Percentiles rank a stretch among this genome's conserved stretches.
Evolutionary conservation across 108 stramenopile species (phyloP).

Genomic region (Pseudonitzschia pungens): DNA sequence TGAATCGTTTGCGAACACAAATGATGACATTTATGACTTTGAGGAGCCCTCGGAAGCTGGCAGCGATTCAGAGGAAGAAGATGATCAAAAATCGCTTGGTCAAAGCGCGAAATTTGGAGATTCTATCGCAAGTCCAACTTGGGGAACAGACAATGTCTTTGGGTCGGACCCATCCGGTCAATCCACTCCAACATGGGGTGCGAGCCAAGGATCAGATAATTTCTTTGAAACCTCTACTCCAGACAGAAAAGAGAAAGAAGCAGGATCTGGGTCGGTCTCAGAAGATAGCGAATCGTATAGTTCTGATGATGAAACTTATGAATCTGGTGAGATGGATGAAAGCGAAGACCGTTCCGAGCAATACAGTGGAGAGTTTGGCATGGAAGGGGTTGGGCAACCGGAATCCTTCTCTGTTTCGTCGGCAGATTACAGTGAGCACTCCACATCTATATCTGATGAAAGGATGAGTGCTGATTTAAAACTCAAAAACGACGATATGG

Average conservation of each 20-base stretch:
- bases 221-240: constrained; percentile 26
- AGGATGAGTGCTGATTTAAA: constrained; percentile 5
- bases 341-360: neutral
- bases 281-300: constrained; percentile 27
- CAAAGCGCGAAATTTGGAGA: constrained; percentile 18
- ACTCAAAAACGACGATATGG: constrained; percentile 32
- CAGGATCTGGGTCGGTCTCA: constrained; percentile 18
- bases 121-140: constrained; percentile 11
- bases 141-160: constrained; percentile 31
- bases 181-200: constrained; percentile 24
- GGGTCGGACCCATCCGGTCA: constrained; percentile 4
- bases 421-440: constrained; percentile 20
- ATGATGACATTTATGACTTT: constrained; percentile 20
- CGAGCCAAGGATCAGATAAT: constrained; percentile 19
- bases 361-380: constrained; percentile 10
- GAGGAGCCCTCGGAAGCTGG: constrained; percentile 34
- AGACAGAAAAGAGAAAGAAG: constrained; percentile 8
- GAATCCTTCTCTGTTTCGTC: constrained; percentile 28
- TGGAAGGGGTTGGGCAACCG: constrained; percentile 14
- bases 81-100: constrained; percentile 16
- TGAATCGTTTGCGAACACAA: constrained; percentile 16
- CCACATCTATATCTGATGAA: constrained; percentile 11
- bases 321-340: constrained; percentile 18
- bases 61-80: constrained; percentile 11
- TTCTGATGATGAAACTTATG: constrained; percentile 39